phyloP scores from a whole-genome alignment of 495 filamentous ascomycete genomes.

The Parathielavia hyrcaniae region DNA sequence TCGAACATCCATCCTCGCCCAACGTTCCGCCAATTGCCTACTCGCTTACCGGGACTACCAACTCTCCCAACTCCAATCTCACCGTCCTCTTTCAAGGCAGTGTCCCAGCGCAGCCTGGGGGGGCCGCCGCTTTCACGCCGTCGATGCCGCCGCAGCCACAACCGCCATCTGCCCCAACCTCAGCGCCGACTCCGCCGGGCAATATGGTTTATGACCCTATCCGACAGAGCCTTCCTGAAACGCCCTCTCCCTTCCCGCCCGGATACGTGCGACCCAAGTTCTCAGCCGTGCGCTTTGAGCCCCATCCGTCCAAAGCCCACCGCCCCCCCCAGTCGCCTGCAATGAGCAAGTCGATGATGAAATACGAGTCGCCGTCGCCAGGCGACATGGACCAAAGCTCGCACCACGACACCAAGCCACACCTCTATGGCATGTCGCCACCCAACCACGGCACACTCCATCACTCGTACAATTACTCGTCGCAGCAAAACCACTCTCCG shows the following conservation, averaged over 20 bases:
- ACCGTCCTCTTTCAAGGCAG: conserved; percentile 61
- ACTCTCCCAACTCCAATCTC: conserved; percentile 71
- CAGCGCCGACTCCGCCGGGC: conserved; percentile 41
- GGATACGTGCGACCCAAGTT: conserved; percentile 44
- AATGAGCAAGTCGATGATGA: conserved; percentile 33
- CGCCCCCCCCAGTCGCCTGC: conserved; percentile 27
- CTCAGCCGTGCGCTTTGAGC: conserved; percentile 39
- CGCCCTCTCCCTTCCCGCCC: conserved; percentile 39
- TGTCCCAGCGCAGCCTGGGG: conserved; percentile 17
- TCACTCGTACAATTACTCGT: conserved; percentile 21
- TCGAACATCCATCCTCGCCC: conserved; percentile 36
- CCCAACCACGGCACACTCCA: conserved; percentile 15
- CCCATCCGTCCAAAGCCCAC: conserved; percentile 21
- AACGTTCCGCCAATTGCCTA: conserved; percentile 58
- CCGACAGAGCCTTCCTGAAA: conserved; percentile 43
- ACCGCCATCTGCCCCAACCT: conserved; percentile 25
- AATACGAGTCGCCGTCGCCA: conserved; percentile 33
- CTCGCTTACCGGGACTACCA: conserved; percentile 73
- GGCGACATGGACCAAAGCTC: conserved; percentile 29
- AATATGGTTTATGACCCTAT: conserved; percentile 52
- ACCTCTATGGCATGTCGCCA: conserved; percentile 21
- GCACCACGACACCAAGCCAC: conserved; percentile 25
- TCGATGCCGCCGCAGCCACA: conserved; percentile 14
- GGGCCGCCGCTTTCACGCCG: conserved; percentile 11
- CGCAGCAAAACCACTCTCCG: conserved; percentile 30